Conservation (phyloP, 2,329 filamentous ascomycete genomes). For the Elsinoe fawcettii region DNA sequence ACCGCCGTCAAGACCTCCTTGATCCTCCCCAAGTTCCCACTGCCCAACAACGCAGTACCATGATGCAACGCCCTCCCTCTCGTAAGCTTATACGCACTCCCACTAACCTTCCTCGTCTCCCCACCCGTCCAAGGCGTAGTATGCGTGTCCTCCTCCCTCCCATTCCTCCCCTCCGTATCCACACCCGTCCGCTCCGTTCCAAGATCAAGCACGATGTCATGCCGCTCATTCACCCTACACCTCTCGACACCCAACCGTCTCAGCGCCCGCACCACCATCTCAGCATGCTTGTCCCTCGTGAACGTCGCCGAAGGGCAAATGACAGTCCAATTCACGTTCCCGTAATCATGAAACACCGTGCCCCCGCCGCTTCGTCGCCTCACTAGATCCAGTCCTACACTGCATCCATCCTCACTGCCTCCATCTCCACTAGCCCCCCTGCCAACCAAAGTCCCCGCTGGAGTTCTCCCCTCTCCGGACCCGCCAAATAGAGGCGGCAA, state of each 20-base stretch:
- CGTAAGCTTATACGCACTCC: conserved; percentile 91
- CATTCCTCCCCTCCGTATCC: conserved; percentile 10
- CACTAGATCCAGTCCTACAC: conserved; percentile 53
- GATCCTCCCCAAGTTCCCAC: conserved; percentile 64
- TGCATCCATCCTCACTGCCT: neutral
- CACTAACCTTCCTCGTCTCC: conserved; percentile 63
- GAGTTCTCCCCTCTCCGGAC: no score
- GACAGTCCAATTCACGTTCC: conserved; percentile 92
- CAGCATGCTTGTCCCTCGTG: conserved; percentile 76
- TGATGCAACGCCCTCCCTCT: conserved; percentile 77
- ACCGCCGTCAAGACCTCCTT: conserved; percentile 68
- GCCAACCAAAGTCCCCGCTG: neutral
- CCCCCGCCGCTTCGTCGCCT: conserved; percentile 82
- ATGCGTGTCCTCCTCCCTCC: conserved; percentile 34
- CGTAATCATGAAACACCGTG: conserved; percentile 85
- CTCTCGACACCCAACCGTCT: conserved; percentile 49
- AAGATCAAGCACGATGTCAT: conserved; percentile 79
- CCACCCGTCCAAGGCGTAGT: conserved; percentile 36
- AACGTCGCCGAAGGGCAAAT: conserved; percentile 72
- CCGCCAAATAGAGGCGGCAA: neutral
- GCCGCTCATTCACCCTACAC: conserved; percentile 74
- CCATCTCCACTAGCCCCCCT: conserved; percentile 15
- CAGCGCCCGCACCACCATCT: conserved; percentile 87
- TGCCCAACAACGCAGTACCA: conserved; percentile 77
- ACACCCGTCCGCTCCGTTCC: conserved; percentile 19